Base-by-base conservation (phyloP, 768 basidiomycete genomes). In the Leccinum truebloodii region DNA sequence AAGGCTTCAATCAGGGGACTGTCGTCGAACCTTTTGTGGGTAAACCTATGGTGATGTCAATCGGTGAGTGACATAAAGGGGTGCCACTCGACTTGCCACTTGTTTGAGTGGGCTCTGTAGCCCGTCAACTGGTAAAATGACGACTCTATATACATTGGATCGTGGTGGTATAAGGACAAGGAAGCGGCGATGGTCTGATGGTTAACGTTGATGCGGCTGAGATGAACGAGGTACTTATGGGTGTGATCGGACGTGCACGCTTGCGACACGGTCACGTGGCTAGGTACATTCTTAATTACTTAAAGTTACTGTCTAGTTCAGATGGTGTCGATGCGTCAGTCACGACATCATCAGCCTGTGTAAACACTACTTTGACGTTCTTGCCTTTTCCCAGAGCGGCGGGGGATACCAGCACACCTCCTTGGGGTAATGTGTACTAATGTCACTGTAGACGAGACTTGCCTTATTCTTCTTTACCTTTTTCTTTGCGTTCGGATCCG, bases 331-430 rank as follows among this genome's bases (percentile, higher is more conserved):
- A 12, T 34, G 34, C 34, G 12, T 34, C 32, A 34, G 32, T 13
- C 34, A 5, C 34, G 4, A 35, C 34, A 35, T 13, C 34, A 35
- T 26, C 26, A 26, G 26, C 26, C 26, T 26, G 26, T 35, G 34
- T 13, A 35, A 35, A 5, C 34, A 35, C 57, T 2, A 14, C 50
- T 24, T 67, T 66, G 7, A 57, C 57, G 52, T 85, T 86, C 73
- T 81, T 90, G 46, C 89, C 90, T 65, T 86, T 92, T 1, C 89
- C 90, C 0, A 89, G 89, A 2, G n/a, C n/a, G 90, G 91, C 9
- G 90, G 91, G 3, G 91, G 91, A 67, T 89, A 88, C 32, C 32
- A 34, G 78, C 92, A 93, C 8, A 87, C 86, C 58, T 86, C 87
- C 90, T 91, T 60, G 0, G 64, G 10, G 7, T 41, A 20, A 46